phyloP scores from a whole-genome alignment of 2,329 filamentous ascomycete species.

The Cryphonectria nitschkei region DNA sequence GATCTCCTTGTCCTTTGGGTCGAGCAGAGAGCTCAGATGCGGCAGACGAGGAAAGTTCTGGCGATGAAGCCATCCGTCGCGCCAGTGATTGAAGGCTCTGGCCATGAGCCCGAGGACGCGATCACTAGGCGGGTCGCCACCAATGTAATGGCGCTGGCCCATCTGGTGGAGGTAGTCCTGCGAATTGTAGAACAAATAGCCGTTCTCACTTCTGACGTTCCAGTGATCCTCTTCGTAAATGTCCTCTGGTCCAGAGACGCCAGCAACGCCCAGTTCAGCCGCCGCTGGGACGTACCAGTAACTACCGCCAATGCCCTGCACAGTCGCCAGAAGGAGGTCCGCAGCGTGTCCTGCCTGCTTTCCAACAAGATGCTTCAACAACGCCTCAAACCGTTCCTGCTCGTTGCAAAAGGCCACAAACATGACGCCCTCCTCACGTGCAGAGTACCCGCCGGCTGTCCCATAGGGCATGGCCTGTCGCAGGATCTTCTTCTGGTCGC shows the following conservation, averaged over 20 bases:
- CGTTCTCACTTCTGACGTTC: slow-evolving; percentile 9
- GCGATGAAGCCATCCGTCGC: slow-evolving; percentile 18
- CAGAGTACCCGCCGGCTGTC: neutral
- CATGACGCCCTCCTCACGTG: slow-evolving; percentile 17
- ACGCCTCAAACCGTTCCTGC: slow-evolving; percentile 16
- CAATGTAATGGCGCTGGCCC: slow-evolving; percentile 12
- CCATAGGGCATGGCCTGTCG: slow-evolving; percentile 22
- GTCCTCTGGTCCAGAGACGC: neutral
- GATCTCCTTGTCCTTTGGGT: slow-evolving; percentile 12
- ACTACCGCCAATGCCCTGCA: slow-evolving; percentile 11
- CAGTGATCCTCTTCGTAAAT: slow-evolving; percentile 19
- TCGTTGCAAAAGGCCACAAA: slow-evolving; percentile 25
- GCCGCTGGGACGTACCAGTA: slow-evolving; percentile 24
- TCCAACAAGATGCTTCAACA: slow-evolving; percentile 15
- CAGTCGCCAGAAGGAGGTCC: neutral
- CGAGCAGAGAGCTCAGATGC: neutral
- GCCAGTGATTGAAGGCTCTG: slow-evolving; percentile 22
- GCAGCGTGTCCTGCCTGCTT: neutral
- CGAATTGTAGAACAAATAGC: slow-evolving; percentile 22
- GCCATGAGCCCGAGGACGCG: slow-evolving; percentile 21
- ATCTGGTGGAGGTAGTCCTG: slow-evolving; percentile 21
- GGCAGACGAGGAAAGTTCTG: slow-evolving; percentile 16
- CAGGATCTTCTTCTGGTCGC: slow-evolving; percentile 22
- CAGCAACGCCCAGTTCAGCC: slow-evolving; percentile 12
- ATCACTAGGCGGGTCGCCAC: slow-evolving; percentile 14